A percentile compares a stretch with the other conserved stretches of the same genome.
These are phyloP conservation scores for Pythium dissotocum DNA, from an alignment of 352 stramenopile genomes.

Conservation along the genomic window DNA sequence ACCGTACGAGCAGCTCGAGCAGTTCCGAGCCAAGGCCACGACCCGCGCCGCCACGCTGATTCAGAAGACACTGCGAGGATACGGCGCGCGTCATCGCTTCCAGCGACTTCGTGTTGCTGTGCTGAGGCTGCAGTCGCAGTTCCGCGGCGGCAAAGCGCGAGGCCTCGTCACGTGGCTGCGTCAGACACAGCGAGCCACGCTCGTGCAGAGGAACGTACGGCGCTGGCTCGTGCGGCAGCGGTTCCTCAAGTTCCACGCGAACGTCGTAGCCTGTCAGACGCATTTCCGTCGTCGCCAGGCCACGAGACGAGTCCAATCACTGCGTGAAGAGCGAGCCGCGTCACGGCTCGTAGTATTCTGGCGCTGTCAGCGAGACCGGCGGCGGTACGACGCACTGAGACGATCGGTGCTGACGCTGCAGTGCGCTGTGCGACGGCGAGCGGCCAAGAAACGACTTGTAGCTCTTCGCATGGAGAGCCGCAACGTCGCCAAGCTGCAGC, in stretches of 20 bases:
- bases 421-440: slow-evolving; percentile 44
- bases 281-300: slow-evolving; percentile 47
- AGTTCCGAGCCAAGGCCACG: slow-evolving; percentile 39
- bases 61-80: slow-evolving; percentile 57
- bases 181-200: slow-evolving; percentile 30
- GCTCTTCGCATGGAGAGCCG: slow-evolving; percentile 62
- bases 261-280: slow-evolving; percentile 51
- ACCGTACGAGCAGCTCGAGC: slow-evolving; percentile 92
- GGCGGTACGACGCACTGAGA: slow-evolving; percentile 35
- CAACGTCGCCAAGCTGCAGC: slow-evolving; percentile 71
- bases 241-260: slow-evolving; percentile 37
- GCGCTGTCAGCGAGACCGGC: slow-evolving; percentile 35
- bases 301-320: slow-evolving; percentile 32
- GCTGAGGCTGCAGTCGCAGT: slow-evolving; percentile 45
- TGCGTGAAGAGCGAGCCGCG: slow-evolving; percentile 50
- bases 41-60: slow-evolving; percentile 41
- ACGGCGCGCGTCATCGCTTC: slow-evolving; percentile 43
- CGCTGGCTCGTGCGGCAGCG: slow-evolving; percentile 34
- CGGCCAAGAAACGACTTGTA: slow-evolving; percentile 42
- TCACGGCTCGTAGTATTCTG: slow-evolving; percentile 41
- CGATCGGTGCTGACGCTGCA: slow-evolving; percentile 50
- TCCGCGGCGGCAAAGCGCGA: slow-evolving; percentile 40
- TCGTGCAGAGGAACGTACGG: slow-evolving; percentile 51
- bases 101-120: slow-evolving; percentile 33
- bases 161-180: slow-evolving; percentile 46